Base-by-base conservation (phyloP, 164 flowering plant species). In the Cinnamomum micranthum region DNA sequence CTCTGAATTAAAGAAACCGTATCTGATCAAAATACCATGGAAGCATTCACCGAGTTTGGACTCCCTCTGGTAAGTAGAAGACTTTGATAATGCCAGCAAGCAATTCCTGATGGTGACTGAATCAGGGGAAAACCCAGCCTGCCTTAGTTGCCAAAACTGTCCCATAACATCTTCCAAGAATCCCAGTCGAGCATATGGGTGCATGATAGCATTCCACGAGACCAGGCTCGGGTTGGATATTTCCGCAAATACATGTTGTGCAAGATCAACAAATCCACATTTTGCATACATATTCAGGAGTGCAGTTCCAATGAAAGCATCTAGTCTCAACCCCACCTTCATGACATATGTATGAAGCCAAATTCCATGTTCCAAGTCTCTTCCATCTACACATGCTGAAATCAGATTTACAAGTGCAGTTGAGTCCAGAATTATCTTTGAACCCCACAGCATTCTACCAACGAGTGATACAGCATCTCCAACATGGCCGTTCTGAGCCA, bases 131-230 rank as follows among this genome's bases (percentile, higher is more conserved):
- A 73, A 5, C 51, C 79, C 79, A 41, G 33, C 62, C 22, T 72
- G 69, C 10, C 47, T 77, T 47, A 77, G 67, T 24, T 50, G 68
- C 55, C 31, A 23, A 77, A 73, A 73, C 7, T 73, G 72, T 60
- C 33, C 50, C 33, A 68, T 13, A 20, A 73, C 58, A 25, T 68
- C 73, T 25, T 77, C 66, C 55, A 73, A 5, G 20, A 60, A 59
- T 25, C 79, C 79, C 19, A 31, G 59, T 7, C 64, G 76, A 73
- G 79, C 79, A 60, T 73, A 69, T 6, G 69, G 50, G 63, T 77
- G 70, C 59, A 77, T 55, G 63, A 77, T 73, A 24, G 79, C 75
- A 50, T 77, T 77, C 79, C 79, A 77, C 17, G 74, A 62, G 25
- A 77, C 76, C 76, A 77, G 47, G 63, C 47, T 77, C 12, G 20